These are phyloP conservation scores for Posidonia australis DNA, from an alignment of 106 monocot genomes.

Conservation along the genomic window DNA sequence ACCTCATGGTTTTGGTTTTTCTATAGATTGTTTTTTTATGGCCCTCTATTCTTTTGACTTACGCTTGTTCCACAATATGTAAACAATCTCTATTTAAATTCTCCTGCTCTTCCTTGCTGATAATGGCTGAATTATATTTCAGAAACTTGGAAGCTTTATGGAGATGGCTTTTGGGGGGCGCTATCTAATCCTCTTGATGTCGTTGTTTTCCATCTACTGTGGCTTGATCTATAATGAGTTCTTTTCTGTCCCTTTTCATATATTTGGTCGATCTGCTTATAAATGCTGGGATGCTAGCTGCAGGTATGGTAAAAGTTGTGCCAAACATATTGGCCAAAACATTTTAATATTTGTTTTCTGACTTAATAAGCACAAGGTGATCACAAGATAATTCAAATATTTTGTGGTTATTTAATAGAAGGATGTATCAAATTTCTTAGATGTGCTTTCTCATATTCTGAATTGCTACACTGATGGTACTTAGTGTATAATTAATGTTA, in stretches of 20 bases:
- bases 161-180: slow-evolving; percentile 99
- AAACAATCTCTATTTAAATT: neutral
- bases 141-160: slow-evolving; percentile 99
- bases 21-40: neutral
- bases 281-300: slow-evolving; percentile 69
- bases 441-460: no score
- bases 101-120: slow-evolving; percentile 5
- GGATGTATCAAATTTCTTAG: no score
- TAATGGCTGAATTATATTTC: slow-evolving; percentile 15
- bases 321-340: neutral
- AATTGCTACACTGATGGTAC: no score
- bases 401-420: no score
- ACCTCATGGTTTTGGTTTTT: no score
- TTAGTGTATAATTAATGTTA: no score
- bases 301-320: slow-evolving; percentile 31
- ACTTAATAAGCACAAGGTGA: no score
- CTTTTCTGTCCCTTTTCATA: slow-evolving; percentile 89
- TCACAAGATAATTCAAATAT: no score
- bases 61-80: neutral
- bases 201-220: slow-evolving; percentile 97
- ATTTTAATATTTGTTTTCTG: neutral
- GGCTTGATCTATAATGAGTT: slow-evolving; percentile 96
- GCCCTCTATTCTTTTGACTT: neutral
- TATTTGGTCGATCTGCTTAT: slow-evolving; percentile 93
- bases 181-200: slow-evolving; percentile 91